Evolutionary conservation across 2,329 filamentous ascomycete genomes (phyloP).

Genomic region (Sarocladium strictum): DNA sequence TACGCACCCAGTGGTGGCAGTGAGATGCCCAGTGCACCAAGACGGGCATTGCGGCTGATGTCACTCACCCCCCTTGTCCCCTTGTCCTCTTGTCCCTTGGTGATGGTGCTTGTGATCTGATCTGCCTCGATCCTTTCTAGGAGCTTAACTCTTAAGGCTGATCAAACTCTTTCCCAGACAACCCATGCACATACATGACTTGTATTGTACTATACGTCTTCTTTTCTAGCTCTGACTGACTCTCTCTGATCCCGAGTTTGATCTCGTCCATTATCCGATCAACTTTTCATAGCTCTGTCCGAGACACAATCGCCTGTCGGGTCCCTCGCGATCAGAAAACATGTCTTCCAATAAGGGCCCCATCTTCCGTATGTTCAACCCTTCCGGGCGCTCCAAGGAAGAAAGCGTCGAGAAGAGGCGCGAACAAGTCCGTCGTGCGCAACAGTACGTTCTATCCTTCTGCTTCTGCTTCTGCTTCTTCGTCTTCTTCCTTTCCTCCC

Average conservation of each 20-base stretch:
- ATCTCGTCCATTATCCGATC: neutral
- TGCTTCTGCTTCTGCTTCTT: neutral
- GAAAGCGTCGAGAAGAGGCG: conserved; percentile 9
- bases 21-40: neutral
- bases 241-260: no score
- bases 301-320: no score
- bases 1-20: neutral
- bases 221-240: no score
- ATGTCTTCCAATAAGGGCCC: conserved; percentile 5
- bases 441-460: neutral
- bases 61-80: neutral
- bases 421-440: conserved; percentile 7
- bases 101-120: neutral
- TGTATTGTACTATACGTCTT: no score
- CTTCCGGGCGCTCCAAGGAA: conserved; percentile 2
- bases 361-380: conserved; percentile 9
- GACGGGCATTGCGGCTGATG: neutral
- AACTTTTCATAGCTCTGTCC: no score
- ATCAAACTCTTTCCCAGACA: neutral
- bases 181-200: no score
- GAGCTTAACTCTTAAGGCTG: neutral
- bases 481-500: neutral
- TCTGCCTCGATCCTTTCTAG: neutral
- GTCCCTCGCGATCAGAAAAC: no score
- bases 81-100: neutral